These are phyloP conservation scores for Solanum habrochaites DNA, from an alignment of 257 asterid genomes.

Conservation along the genomic window DNA sequence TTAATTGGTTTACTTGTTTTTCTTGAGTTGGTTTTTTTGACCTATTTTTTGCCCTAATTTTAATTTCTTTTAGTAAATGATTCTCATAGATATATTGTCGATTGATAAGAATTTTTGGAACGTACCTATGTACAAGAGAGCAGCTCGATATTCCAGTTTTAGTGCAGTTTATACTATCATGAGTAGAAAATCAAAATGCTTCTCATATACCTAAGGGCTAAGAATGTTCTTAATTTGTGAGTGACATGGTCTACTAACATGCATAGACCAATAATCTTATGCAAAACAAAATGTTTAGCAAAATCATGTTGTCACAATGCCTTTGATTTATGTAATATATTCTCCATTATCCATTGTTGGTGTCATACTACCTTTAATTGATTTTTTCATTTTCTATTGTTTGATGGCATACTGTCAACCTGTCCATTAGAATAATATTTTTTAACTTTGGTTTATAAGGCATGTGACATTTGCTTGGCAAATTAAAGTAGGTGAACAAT, in stretches of 20 bases:
- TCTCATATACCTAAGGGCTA: background rate
- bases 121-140: background rate
- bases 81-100: background rate
- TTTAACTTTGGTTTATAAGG: conserved; percentile 25
- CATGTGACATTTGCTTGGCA: conserved; percentile 81
- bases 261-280: background rate
- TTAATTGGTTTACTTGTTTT: no score
- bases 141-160: background rate
- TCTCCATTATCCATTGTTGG: background rate
- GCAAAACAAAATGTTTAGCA: background rate
- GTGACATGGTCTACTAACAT: background rate
- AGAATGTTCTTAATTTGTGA: background rate
- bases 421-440: background rate
- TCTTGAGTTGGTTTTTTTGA: no score
- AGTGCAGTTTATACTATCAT: background rate
- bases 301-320: background rate
- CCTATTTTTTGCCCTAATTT: no score
- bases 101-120: background rate
- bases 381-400: background rate
- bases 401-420: background rate
- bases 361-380: background rate
- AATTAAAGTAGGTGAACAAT: background rate
- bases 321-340: background rate
- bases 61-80: no score
- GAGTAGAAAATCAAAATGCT: background rate